Conservation (phyloP, 306 rosid species). For the Cyamopsis tetragonoloba region DNA sequence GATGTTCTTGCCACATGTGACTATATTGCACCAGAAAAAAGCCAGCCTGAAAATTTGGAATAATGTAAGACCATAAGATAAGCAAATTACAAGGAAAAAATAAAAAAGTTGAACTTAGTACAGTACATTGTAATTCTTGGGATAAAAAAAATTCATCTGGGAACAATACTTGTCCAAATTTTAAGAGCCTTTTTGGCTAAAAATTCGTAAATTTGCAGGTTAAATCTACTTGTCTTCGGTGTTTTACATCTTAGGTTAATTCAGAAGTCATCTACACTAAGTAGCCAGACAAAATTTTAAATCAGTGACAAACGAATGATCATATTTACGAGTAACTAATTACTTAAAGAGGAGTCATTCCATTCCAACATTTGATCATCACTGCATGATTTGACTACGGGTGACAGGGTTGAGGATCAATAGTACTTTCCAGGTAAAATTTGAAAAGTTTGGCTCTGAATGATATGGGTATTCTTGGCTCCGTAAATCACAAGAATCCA, state of each 20-base stretch:
- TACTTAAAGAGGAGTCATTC: background rate
- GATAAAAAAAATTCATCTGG: background rate
- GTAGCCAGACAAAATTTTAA: background rate
- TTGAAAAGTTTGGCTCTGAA: background rate
- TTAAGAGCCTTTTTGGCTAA: background rate
- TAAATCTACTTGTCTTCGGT: background rate
- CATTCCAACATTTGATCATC: background rate
- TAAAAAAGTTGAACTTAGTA: background rate
- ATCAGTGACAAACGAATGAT: background rate
- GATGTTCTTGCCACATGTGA: slow-evolving; percentile 84
- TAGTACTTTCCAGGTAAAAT: background rate
- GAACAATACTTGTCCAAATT: background rate
- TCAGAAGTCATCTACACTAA: background rate
- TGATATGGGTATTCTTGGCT: background rate
- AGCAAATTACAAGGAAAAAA: background rate
- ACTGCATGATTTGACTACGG: background rate
- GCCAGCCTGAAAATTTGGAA: slow-evolving; percentile 64
- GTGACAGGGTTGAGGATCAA: background rate
- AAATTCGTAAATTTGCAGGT: background rate
- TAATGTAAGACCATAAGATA: background rate
- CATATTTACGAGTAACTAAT: background rate
- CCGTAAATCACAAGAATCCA: background rate
- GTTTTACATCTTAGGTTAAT: background rate
- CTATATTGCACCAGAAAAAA: slow-evolving; percentile 86
- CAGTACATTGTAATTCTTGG: background rate